Percentiles rank a stretch among this genome's conserved stretches.
phyloP scores from a whole-genome alignment of 305 asterid genomes.

The Solanum hybrid region DNA sequence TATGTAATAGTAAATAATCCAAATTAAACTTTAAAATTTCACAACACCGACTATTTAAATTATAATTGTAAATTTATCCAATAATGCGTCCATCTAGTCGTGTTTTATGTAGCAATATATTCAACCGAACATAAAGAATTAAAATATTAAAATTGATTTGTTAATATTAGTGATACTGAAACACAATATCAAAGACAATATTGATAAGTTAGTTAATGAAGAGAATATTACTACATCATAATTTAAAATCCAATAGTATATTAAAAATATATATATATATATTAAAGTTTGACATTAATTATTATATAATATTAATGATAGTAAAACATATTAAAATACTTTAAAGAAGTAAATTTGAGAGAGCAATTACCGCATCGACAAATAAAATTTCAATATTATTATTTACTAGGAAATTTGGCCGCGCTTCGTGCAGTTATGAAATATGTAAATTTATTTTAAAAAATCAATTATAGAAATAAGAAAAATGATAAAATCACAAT shows the following conservation, averaged over 20 bases:
- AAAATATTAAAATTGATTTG: not conserved
- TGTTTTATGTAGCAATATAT: not conserved
- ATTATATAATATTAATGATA: not conserved
- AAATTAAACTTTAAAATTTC: not conserved
- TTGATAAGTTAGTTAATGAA: not conserved
- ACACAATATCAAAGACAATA: not conserved
- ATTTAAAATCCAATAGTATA: not conserved
- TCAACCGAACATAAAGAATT: not conserved
- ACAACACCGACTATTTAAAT: not conserved
- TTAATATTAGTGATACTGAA: not conserved
- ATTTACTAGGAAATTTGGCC: too few relatives aligned
- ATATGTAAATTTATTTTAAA: too few relatives aligned
- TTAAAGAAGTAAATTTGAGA: not conserved
- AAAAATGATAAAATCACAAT: too few relatives aligned
- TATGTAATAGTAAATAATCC: not conserved
- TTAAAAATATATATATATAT: not conserved
- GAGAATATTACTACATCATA: not conserved
- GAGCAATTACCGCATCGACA: not conserved
- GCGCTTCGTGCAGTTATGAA: too few relatives aligned
- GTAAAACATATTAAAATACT: not conserved
- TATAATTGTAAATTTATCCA: not conserved
- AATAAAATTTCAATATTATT: not conserved
- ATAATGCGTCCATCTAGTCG: not conserved
- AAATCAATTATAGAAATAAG: too few relatives aligned
- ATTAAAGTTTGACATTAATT: not conserved